These are phyloP conservation scores for Lactifluus piperatus DNA, from an alignment of 768 basidiomycete genomes.

Conservation along the genomic window DNA sequence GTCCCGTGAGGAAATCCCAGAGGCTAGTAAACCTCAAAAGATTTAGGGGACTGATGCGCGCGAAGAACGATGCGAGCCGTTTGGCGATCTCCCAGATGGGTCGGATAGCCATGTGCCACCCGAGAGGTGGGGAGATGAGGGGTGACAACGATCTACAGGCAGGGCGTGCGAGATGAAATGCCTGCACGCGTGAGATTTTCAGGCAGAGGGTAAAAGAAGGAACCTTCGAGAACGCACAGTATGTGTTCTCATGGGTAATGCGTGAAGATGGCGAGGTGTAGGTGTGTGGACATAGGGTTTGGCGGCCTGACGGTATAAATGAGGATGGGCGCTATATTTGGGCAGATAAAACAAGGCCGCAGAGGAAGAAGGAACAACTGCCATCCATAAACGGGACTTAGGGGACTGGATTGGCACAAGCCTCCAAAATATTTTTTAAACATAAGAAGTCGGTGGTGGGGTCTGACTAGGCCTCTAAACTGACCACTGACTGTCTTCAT, in stretches of 20 bases:
- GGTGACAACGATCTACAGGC: not conserved
- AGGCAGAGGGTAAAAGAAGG: not conserved
- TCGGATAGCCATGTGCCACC: constrained; percentile 8
- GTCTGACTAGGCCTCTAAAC: not conserved
- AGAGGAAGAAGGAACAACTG: too few relatives aligned
- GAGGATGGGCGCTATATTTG: not conserved
- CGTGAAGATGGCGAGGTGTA: not conserved
- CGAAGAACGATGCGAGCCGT: constrained; percentile 1
- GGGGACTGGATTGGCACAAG: not conserved
- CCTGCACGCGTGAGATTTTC: not conserved
- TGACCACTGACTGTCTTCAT: too few relatives aligned
- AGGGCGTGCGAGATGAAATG: constrained; percentile 1
- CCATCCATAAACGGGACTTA: not conserved
- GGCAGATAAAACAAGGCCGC: not conserved
- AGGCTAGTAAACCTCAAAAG: not conserved
- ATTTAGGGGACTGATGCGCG: not conserved
- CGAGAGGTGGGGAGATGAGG: not conserved
- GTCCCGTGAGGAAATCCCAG: constrained; percentile 8
- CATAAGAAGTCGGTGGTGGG: not conserved
- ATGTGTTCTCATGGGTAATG: constrained; percentile 3
- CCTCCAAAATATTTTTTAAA: not conserved
- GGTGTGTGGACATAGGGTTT: not conserved
- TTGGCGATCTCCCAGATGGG: constrained; percentile 7
- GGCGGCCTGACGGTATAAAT: constrained; percentile 1
- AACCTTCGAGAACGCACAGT: not conserved